Percentiles rank a stretch among this genome's conserved stretches.
Conservation (phyloP, 2,329 filamentous ascomycete species). For the Colletotrichum siamense region DNA sequence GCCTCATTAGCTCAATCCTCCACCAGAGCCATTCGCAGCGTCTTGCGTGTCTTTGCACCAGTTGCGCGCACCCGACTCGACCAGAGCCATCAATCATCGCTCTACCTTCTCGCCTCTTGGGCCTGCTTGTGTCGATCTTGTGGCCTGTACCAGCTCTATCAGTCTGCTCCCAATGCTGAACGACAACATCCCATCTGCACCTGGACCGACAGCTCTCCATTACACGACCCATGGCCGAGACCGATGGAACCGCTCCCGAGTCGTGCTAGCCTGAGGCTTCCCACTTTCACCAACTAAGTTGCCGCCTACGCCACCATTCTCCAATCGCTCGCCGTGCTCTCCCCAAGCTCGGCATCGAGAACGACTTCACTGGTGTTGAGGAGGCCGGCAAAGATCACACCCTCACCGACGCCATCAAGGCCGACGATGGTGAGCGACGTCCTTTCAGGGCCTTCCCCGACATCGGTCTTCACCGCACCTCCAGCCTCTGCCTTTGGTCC, state of each 20-base stretch:
- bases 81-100: not conserved
- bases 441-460: constrained; percentile 99
- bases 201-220: no score
- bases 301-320: constrained; percentile 97
- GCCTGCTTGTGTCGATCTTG: not conserved
- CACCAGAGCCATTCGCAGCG: not conserved
- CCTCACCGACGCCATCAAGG: constrained; percentile 92
- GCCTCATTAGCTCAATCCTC: no score
- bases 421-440: constrained; percentile 89
- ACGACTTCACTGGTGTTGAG: constrained; percentile 94
- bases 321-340: constrained; percentile 92
- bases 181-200: not conserved
- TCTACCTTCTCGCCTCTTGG: not conserved
- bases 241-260: no score
- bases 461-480: constrained; percentile 95
- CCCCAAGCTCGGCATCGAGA: constrained; percentile 94
- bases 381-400: constrained; percentile 96
- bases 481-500: constrained; percentile 34
- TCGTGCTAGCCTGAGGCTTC: no score
- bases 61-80: not conserved
- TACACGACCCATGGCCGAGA: no score
- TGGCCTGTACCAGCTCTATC: not conserved
- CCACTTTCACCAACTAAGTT: constrained; percentile 93
- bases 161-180: not conserved
- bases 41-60: constrained; percentile 9